phyloP scores from a whole-genome alignment of 257 asterid species.

The Nicotiana otophora region DNA sequence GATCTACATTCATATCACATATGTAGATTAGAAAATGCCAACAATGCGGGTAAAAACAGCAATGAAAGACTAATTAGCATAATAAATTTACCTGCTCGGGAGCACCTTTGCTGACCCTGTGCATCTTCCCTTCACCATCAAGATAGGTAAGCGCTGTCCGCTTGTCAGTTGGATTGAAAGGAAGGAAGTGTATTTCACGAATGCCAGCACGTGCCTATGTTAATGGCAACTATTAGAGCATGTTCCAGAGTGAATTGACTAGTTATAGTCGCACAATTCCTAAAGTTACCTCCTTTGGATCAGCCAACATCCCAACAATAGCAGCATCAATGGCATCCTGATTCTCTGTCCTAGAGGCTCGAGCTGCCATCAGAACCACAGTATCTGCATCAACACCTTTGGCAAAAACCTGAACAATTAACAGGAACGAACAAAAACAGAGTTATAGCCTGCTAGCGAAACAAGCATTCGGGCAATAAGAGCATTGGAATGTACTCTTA shows the following conservation, averaged over 20 bases:
- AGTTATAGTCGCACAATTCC: background rate
- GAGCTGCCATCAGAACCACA: constrained; percentile 96
- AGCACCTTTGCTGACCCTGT: constrained; percentile 99
- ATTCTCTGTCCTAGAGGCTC: constrained; percentile 91
- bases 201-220: constrained; percentile 88
- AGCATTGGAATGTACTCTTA: background rate
- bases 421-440: background rate
- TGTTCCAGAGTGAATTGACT: background rate
- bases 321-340: constrained; percentile 97
- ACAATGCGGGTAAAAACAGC: background rate
- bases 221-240: background rate
- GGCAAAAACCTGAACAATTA: constrained; percentile 55
- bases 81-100: constrained; percentile 74
- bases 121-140: constrained; percentile 80
- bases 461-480: background rate
- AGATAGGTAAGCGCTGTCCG: constrained; percentile 90
- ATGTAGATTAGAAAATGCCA: constrained; percentile 10
- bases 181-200: constrained; percentile 92
- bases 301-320: constrained; percentile 94
- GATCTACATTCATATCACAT: constrained; percentile 20
- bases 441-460: background rate
- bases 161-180: constrained; percentile 94
- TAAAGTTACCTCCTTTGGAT: constrained; percentile 82
- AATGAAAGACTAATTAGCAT: background rate
- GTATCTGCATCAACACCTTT: constrained; percentile 86